Percentiles rank a stretch among this genome's conserved stretches.
phyloP scores from a whole-genome alignment of 768 basidiomycete genomes.

The Megacollybia marginata region DNA sequence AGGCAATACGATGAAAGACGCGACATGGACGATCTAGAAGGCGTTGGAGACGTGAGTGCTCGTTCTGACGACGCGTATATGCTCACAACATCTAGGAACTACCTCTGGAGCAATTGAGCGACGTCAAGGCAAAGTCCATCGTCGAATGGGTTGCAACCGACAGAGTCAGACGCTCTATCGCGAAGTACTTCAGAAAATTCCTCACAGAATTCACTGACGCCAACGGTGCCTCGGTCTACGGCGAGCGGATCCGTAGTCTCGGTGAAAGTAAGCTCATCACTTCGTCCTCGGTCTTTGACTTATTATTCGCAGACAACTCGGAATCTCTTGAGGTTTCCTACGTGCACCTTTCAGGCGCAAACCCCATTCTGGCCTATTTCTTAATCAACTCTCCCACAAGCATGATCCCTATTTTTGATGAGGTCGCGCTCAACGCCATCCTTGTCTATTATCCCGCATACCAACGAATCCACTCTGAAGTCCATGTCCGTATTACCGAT shows the following conservation, averaged over 20 bases:
- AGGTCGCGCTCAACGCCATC: constrained; percentile 90
- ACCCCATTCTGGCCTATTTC: constrained; percentile 96
- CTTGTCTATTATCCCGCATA: constrained; percentile 94
- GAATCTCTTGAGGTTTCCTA: constrained; percentile 98
- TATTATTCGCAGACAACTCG: constrained; percentile 64
- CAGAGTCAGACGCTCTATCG: constrained; percentile 82
- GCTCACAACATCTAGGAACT: constrained; percentile 59
- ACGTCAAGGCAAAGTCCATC: constrained; percentile 96
- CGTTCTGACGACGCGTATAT: neutral
- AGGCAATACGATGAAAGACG: constrained; percentile 91
- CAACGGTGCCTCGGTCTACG: constrained; percentile 86
- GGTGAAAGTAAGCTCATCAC: constrained; percentile 68
- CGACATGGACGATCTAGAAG: constrained; percentile 88
- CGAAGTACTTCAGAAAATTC: constrained; percentile 91
- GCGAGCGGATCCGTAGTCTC: constrained; percentile 84
- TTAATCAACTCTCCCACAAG: constrained; percentile 89
- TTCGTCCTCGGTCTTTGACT: constrained; percentile 3
- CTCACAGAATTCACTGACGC: constrained; percentile 95
- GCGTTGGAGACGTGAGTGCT: constrained; percentile 69
- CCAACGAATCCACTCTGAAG: constrained; percentile 94
- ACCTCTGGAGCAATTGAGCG: constrained; percentile 90
- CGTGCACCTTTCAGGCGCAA: constrained; percentile 86
- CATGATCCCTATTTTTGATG: constrained; percentile 92
- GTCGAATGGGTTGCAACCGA: constrained; percentile 97
- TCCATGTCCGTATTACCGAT: constrained; percentile 95